These are phyloP conservation scores for Quercus lobata DNA, from an alignment of 331 rosid species.

Conservation along the genomic window DNA sequence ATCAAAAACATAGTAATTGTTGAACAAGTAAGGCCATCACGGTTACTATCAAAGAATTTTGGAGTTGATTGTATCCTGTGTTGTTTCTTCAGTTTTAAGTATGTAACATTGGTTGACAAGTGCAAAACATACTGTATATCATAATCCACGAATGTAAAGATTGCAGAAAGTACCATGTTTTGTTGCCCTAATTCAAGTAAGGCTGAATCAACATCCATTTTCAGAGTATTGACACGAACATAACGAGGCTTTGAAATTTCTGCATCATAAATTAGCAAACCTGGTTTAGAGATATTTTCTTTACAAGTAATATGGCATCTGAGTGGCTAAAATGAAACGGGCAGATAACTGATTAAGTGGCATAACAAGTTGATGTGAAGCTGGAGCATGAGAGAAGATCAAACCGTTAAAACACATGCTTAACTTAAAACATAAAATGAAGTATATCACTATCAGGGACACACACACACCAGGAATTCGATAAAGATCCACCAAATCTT, in stretches of 20 bases:
- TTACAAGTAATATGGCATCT: background rate
- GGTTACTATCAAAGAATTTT: background rate
- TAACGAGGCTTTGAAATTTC: slow-evolving; percentile 64
- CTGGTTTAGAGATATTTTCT: background rate
- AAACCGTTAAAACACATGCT: background rate
- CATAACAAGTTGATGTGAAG: background rate
- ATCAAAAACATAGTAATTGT: background rate
- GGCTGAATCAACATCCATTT: slow-evolving; percentile 66
- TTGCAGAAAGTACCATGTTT: slow-evolving; percentile 39
- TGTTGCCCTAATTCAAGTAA: slow-evolving; percentile 48
- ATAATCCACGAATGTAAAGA: background rate
- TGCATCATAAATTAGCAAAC: slow-evolving; percentile 37
- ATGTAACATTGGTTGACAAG: background rate
- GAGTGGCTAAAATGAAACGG: background rate
- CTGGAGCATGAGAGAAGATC: background rate
- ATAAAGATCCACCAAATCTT: slow-evolving; percentile 51
- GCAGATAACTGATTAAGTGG: background rate
- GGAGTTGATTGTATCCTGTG: background rate
- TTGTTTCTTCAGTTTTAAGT: background rate
- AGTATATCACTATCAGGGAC: background rate
- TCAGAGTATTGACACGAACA: slow-evolving; percentile 85
- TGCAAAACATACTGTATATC: background rate
- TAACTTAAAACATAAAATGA: background rate
- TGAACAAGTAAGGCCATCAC: background rate
- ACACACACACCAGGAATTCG: slow-evolving; percentile 46